Base-by-base conservation (phyloP, 306 rosid species). In the Sphenostylis stenocarpa region DNA sequence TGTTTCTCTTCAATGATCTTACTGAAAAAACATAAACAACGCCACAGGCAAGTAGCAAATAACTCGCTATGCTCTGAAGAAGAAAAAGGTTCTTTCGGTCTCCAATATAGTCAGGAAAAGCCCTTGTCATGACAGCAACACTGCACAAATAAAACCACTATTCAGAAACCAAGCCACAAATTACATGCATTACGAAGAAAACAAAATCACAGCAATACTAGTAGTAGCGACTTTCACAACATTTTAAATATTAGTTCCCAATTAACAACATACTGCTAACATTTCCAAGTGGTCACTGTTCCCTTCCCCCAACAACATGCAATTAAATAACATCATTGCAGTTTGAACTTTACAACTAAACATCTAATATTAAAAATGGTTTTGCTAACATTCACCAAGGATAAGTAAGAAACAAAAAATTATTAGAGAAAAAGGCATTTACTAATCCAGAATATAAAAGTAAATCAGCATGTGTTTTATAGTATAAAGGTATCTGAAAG, bases 61-160 rank as follows among this genome's bases (percentile, higher is more conserved):
- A 93, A 81, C 98, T 83, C 4, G 98, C 82, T 83, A 89, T 81
- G 81, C 67, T 71, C 84, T 93, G 91, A 63, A 93, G 88, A 79
- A 90, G 89, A 84, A 90, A 77, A 64, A 93, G 89, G 9, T 23
- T 69, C 66, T 9, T 33, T 49, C 12, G 80, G 55, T 83, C 79
- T 31, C 82, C 65, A 70, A 13, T 7, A 74, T 76, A 79, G 45
- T 84, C 76, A 6, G 96, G 94, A 81, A 85, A 93, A 68, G 98
- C 98, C 85, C 96, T 93, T 55, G 98, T 90, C 98, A 90, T 93
- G 65, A 93, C 93, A 12, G 90, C 98, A 74, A 86, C 89, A 43
- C 96, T 93, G 85, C 57, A 74, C 52, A 67, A 49, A 81, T 43
- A 28, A 75, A 66, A 73, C 21, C 77, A 77, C 10, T 29, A 52